Evolutionary conservation across 495 filamentous ascomycete genomes (phyloP).

Genomic region (Polyplosphaeria fusca): DNA sequence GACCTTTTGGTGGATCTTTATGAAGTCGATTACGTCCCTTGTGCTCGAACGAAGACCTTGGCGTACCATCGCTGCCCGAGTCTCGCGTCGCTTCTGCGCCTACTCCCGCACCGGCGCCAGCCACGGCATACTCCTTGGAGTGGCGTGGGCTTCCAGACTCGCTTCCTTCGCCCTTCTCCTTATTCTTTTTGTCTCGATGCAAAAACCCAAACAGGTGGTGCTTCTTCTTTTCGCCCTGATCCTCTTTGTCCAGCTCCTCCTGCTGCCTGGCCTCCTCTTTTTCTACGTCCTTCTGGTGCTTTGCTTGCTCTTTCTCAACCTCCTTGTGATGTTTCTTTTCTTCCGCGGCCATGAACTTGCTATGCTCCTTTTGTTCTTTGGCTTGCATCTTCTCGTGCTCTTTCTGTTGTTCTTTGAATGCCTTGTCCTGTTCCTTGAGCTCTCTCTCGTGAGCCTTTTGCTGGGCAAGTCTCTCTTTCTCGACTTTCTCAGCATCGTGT

Average conservation of each 20-base stretch:
- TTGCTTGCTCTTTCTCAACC: conserved; percentile 12
- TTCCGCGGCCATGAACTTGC: conserved; percentile 16
- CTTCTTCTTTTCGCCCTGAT: conserved; percentile 23
- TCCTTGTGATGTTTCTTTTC: conserved; percentile 32
- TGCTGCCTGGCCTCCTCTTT: conserved; percentile 21
- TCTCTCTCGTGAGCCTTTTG: conserved; percentile 20
- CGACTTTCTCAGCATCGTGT: conserved; percentile 30
- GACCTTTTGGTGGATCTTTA: conserved; percentile 35
- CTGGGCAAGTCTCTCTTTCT: conserved; percentile 23
- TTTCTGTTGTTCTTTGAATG: conserved; percentile 29
- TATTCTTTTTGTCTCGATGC: conserved; percentile 34
- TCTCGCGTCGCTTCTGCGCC: conserved; percentile 7
- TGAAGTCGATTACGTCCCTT: conserved; percentile 28
- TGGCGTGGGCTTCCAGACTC: not conserved
- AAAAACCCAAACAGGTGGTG: conserved; percentile 36
- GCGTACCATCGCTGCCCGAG: not conserved
- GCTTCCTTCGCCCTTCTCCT: not conserved
- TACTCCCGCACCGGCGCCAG: conserved; percentile 11
- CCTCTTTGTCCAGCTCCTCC: conserved; percentile 10
- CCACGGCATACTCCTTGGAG: conserved; percentile 26
- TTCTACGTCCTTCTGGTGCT: conserved; percentile 20
- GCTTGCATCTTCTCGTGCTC: conserved; percentile 21
- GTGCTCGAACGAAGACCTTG: conserved; percentile 1
- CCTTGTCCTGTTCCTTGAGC: conserved; percentile 16
- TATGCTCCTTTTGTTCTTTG: conserved; percentile 18